Evolutionary conservation across 2,329 filamentous ascomycete species (phyloP), one percentile per base, ranked within the genome.

Genomic region (Peltaster fructicola): DNA sequence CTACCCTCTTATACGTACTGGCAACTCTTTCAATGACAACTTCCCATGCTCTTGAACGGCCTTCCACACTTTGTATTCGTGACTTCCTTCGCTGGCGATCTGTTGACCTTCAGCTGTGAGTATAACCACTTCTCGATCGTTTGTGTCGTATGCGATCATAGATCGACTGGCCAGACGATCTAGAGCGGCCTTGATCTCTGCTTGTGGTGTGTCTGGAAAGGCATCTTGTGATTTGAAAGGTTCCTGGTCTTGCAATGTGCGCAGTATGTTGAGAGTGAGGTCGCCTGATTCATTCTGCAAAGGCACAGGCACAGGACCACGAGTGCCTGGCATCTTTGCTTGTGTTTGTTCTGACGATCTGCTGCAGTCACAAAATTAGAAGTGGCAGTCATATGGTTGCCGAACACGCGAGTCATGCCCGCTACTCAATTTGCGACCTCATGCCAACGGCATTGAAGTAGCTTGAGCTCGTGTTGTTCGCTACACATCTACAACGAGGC

Each of bases 131-230:
- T 93, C 80, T 25, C 65, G 63, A 39, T 93, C 82, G 32, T 81
- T 64, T 22, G 78, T 75, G 41, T 90, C 71, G 54, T 92, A 93
- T 37, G 65, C 61, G 35, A 95, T 62, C 81, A 93, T 93, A 24
- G 72, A 73, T 40, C 85, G 69, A 30, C 80, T 88, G 15, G 63
- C 65, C 26, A 98, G 66, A 38, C 82, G 70, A 56, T 95, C 88
- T 35, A 95, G 64, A 15, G 81, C 79, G 35, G 78, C 76, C 59
- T 93, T 95, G 46, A 93, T 58, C 31, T 60, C 54, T 17, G 47
- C 45, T 36, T 60, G 47, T 11, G 43, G 29, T 11, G 38, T 31
- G 20, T 47, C 22, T 4, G 47, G 40, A 27, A 50, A 49, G 14
- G 41, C 38, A 17, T 35, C 37, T 17, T 40, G 36, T 20, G 45